Evolutionary conservation across 306 rosid species (phyloP).

Genomic region (Purshia tridentata): DNA sequence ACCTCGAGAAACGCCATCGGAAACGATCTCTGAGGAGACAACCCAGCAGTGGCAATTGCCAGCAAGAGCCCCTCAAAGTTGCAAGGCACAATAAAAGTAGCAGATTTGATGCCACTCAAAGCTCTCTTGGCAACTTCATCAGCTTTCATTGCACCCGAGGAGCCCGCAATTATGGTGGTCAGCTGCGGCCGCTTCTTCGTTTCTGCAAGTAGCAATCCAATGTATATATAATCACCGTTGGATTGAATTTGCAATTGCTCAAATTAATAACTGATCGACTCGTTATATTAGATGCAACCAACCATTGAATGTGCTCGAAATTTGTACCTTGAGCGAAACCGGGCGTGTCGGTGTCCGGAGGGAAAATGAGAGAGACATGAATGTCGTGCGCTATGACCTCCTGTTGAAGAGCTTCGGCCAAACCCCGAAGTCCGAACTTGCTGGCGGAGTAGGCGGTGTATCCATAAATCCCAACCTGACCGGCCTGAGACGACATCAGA

Average conservation of each 20-base stretch:
- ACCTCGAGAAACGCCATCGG: slow-evolving; percentile 84
- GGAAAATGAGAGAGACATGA: slow-evolving; percentile 77
- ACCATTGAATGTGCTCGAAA: not conserved
- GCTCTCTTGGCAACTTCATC: slow-evolving; percentile 82
- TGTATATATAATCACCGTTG: no score
- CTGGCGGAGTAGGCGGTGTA: slow-evolving; percentile 88
- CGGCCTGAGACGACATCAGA: slow-evolving; percentile 88
- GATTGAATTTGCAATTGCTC: slow-evolving; percentile 9
- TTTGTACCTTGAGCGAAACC: slow-evolving; percentile 66
- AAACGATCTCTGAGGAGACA: slow-evolving; percentile 83
- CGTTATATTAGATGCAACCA: no score
- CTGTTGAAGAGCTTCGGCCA: slow-evolving; percentile 91
- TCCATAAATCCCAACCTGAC: slow-evolving; percentile 94
- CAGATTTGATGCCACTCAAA: slow-evolving; percentile 72
- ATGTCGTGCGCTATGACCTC: slow-evolving; percentile 75
- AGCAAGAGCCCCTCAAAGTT: slow-evolving; percentile 71
- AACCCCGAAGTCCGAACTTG: slow-evolving; percentile 87
- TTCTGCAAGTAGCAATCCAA: slow-evolving; percentile 41
- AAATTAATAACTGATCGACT: slow-evolving; percentile 7
- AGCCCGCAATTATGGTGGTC: slow-evolving; percentile 63
- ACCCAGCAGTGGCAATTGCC: slow-evolving; percentile 75
- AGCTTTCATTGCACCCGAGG: slow-evolving; percentile 75
- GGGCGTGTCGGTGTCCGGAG: slow-evolving; percentile 95
- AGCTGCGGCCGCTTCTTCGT: slow-evolving; percentile 65
- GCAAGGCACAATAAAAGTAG: slow-evolving; percentile 66